Percentiles rank a stretch among this genome's conserved stretches.
These are phyloP conservation scores for Firmiana major DNA, from an alignment of 345 rosid genomes.

Conservation along the genomic window DNA sequence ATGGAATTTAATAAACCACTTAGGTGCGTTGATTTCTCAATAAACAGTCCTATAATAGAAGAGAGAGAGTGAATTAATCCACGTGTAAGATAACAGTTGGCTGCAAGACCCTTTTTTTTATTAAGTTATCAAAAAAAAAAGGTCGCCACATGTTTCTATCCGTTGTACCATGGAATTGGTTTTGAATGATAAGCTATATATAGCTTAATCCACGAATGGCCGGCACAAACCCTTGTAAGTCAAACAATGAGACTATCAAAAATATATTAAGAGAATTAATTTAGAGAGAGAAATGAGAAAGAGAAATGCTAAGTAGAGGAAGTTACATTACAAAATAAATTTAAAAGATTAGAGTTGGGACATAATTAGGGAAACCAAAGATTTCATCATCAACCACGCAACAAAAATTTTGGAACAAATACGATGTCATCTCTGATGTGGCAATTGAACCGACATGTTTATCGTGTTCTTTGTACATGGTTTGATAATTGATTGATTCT, in stretches of 20 bases:
- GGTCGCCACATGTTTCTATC: conserved; percentile 9
- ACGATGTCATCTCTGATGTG: conserved; percentile 2
- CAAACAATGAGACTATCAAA: conserved; percentile 8
- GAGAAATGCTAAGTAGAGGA: background rate
- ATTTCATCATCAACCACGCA: conserved; percentile 14
- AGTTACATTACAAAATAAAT: background rate
- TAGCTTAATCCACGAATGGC: conserved; percentile 6
- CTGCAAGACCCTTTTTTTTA: background rate
- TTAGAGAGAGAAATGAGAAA: background rate
- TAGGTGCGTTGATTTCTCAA: conserved; percentile 11
- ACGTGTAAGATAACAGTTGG: background rate
- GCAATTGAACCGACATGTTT: too few relatives aligned
- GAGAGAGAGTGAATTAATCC: conserved; percentile 23
- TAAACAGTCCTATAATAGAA: conserved; percentile 23
- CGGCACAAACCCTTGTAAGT: conserved; percentile 16
- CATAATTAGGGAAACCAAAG: background rate
- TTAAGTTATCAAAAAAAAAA: background rate
- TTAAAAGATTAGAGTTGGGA: background rate
- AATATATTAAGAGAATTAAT: background rate
- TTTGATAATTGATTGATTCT: background rate
- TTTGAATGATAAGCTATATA: background rate
- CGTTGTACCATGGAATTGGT: background rate
- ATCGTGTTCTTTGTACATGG: background rate
- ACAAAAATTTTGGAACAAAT: background rate
- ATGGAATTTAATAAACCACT: background rate